Evolutionary conservation across 768 basidiomycete genomes (phyloP).

Genomic region (Rubroboletus satanas): DNA sequence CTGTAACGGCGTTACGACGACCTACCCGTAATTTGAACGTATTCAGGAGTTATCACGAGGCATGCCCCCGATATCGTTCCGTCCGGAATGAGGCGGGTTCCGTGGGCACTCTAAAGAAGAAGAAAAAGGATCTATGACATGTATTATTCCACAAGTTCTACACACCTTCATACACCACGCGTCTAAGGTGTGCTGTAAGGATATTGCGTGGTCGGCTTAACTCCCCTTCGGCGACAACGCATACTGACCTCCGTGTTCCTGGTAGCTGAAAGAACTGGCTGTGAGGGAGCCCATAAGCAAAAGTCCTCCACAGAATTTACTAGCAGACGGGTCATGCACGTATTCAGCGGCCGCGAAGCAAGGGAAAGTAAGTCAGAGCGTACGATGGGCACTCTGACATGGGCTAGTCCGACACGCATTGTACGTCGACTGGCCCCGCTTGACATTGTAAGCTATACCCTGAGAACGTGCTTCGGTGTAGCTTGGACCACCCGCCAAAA

Average conservation of each 20-base stretch:
- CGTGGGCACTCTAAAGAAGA: conserved; percentile 46
- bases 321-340: conserved; percentile 17
- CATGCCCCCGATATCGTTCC: conserved; percentile 67
- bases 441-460: conserved; percentile 43
- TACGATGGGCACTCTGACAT: conserved; percentile 67
- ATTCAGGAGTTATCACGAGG: conserved; percentile 71
- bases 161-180: conserved; percentile 50
- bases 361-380: conserved; percentile 18
- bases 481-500: conserved; percentile 10
- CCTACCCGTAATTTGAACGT: conserved; percentile 64
- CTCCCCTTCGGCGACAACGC: conserved; percentile 4
- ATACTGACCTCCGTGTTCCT: conserved; percentile 56
- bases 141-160: background rate
- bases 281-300: conserved; percentile 50
- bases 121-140: background rate
- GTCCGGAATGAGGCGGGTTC: conserved; percentile 66
- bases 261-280: conserved; percentile 50
- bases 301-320: conserved; percentile 58
- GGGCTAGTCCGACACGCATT: conserved; percentile 59
- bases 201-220: conserved; percentile 13
- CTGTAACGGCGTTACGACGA: conserved; percentile 12
- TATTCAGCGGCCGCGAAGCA: background rate
- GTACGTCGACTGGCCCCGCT: conserved; percentile 59
- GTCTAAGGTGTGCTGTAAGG: conserved; percentile 42
- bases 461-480: conserved; percentile 48